Percentiles rank a stretch among this genome's conserved stretches.
Conservation (phyloP, 768 basidiomycete genomes). For the Porphyrellus cyaneotinctus region DNA sequence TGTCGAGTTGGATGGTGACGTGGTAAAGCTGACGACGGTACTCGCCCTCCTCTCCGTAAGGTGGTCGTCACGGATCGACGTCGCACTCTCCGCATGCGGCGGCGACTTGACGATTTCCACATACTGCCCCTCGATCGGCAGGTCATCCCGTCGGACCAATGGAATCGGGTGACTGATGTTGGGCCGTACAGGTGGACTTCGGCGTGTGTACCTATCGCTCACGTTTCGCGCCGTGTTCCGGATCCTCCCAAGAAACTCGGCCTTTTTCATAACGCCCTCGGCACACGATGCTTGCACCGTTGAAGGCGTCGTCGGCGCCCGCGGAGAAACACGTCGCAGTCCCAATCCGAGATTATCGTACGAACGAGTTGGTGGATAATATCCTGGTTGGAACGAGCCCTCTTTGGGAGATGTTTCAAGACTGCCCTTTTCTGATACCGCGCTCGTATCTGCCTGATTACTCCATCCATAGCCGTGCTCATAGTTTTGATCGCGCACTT, state of each 20-base stretch:
- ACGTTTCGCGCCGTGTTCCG: slow-evolving; percentile 63
- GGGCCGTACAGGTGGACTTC: slow-evolving; percentile 39
- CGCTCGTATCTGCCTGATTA: slow-evolving; percentile 26
- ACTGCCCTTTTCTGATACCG: slow-evolving; percentile 30
- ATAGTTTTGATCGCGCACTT: slow-evolving; percentile 11
- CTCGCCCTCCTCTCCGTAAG: slow-evolving; percentile 30
- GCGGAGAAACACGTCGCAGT: slow-evolving; percentile 47
- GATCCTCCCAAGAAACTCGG: slow-evolving; percentile 62
- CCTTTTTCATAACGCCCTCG: slow-evolving; percentile 64
- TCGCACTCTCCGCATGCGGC: slow-evolving; percentile 20
- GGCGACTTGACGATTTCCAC: slow-evolving; percentile 29
- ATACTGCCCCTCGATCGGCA: slow-evolving; percentile 32
- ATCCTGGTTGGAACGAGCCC: slow-evolving; percentile 11
- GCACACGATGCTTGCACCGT: slow-evolving; percentile 31
- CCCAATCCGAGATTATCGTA: slow-evolving; percentile 39
- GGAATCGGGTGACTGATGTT: slow-evolving; percentile 59
- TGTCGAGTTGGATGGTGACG: slow-evolving; percentile 64
- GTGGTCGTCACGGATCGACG: slow-evolving; percentile 40
- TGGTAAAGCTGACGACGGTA: slow-evolving; percentile 44
- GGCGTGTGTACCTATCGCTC: slow-evolving; percentile 53
- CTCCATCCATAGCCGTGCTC: slow-evolving; percentile 32
- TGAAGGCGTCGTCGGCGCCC: slow-evolving; percentile 39
- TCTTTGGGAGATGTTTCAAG: slow-evolving; percentile 26
- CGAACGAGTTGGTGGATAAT: slow-evolving; percentile 16
- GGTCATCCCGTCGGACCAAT: slow-evolving; percentile 22